These are phyloP conservation scores for Fusarium nematophilum DNA, from an alignment of 2,329 filamentous ascomycete species.

Conservation along the genomic window DNA sequence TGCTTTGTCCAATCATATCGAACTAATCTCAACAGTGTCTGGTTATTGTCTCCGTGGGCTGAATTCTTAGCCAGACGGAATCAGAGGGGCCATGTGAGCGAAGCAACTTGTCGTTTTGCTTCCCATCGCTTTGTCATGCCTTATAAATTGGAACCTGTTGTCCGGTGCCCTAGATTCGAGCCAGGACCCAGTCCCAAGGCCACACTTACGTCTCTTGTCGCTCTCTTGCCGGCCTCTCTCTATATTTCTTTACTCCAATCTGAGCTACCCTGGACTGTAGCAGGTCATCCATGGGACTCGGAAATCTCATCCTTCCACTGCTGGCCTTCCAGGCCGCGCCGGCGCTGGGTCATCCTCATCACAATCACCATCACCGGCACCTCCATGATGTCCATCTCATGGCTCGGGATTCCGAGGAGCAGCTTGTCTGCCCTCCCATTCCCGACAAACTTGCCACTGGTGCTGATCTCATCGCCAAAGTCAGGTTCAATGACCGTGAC, in stretches of 20 bases:
- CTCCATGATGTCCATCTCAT: conserved; percentile 5
- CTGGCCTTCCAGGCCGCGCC: neutral
- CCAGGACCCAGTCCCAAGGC: neutral
- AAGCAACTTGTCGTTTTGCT: too few species aligned
- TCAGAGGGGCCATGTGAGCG: too few species aligned
- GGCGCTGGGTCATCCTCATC: conserved; percentile 1
- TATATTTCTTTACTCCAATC: neutral
- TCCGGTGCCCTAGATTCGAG: neutral
- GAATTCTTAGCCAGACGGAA: too few species aligned
- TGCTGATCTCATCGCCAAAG: conserved; percentile 6
- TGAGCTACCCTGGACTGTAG: neutral
- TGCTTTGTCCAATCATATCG: too few species aligned
- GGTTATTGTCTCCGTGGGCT: too few species aligned
- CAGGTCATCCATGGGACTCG: conserved; percentile 5
- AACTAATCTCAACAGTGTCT: too few species aligned
- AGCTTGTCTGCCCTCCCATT: conserved; percentile 11
- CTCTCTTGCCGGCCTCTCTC: too few species aligned
- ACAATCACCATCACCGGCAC: neutral
- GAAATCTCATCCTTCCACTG: neutral
- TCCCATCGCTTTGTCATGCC: too few species aligned
- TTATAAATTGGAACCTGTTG: too few species aligned
- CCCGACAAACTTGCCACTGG: conserved; percentile 3
- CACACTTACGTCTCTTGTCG: too few species aligned
- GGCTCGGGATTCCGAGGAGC: neutral
- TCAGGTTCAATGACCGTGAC: neutral